Evolutionary conservation across 225 moss, liverwort and hornwort species (phyloP), one percentile per base, ranked within the genome.

Genomic region (Thuidium tamariscinum): DNA sequence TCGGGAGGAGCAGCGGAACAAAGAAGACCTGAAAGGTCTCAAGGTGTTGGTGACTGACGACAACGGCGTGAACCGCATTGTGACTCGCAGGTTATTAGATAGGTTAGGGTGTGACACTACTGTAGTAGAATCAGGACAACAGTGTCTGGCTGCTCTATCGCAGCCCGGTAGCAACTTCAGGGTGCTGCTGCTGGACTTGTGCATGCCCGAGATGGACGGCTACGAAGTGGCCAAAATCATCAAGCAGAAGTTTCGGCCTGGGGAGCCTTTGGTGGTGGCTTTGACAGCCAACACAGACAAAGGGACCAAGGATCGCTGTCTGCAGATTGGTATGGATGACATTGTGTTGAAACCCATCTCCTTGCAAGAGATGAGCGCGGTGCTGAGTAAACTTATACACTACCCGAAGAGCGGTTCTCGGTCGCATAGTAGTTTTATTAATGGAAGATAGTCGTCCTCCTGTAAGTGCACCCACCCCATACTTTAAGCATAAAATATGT

Each of bases 201-300:
- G 94, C 87, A 95, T 95, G 95, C 95, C 95, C 55, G 95, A 94
- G 88, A 95, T 95, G 95, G 95, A 95, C 84, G 95, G 95, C 48
- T 95, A 91, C 86, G 93, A 92, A 7, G 95, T 93, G 75, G 93
- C 95, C 52, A 92, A 80, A 39, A 90, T 91, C 77, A 91, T 95
- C 88, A 91, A 91, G 88, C 93, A 94, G 89, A 92, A 91, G 90
- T 92, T 90, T 60, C 92, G 93, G 8, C 81, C 89, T 2, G 92
- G 92, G 82, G 92, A 92, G 66, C 92, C 93, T 13, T 42, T 95
- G 63, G 92, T 95, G 21, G 92, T 95, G 60, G 95, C 95, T 3
- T 80, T 95, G 86, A 95, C 95, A 22, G 95, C 95, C 10, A 93
- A 94, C 84, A 94, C 94, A 39, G 94, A 94, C 89, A 93, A 90